Percentiles rank a stretch among this genome's conserved stretches.
phyloP scores from a whole-genome alignment of 345 rosid species.

The Draba incana region DNA sequence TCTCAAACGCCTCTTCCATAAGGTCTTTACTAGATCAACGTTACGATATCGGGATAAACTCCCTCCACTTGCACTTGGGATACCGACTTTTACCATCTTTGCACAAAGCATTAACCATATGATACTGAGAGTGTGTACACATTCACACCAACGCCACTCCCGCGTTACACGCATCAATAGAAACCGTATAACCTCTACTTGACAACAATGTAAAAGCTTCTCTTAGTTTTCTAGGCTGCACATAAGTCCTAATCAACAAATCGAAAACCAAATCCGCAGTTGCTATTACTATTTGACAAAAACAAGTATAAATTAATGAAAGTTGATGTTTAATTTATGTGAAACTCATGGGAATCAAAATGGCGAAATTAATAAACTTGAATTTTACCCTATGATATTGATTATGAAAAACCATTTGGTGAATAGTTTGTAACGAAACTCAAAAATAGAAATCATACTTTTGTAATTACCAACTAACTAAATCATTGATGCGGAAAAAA shows the following conservation, averaged over 20 bases:
- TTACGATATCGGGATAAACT: slow-evolving; percentile 64
- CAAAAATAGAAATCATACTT: no score
- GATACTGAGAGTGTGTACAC: slow-evolving; percentile 63
- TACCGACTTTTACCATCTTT: slow-evolving; percentile 58
- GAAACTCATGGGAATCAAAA: no score
- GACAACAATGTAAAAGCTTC: slow-evolving; percentile 56
- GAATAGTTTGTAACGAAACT: no score
- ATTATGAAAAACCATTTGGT: no score
- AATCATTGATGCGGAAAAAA: no score
- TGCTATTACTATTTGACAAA: slow-evolving; percentile 5
- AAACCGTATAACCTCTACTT: slow-evolving; percentile 49
- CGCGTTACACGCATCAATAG: slow-evolving; percentile 67
- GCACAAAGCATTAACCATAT: slow-evolving; percentile 90
- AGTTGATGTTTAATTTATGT: no score
- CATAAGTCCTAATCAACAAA: slow-evolving; percentile 74
- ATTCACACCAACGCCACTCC: slow-evolving; percentile 48
- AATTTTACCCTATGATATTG: no score
- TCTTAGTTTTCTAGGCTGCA: slow-evolving; percentile 74
- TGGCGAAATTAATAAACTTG: no score
- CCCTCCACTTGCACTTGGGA: slow-evolving; percentile 64
- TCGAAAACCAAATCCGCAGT: slow-evolving; percentile 56
- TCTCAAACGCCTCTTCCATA: slow-evolving; percentile 67
- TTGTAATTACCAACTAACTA: no score
- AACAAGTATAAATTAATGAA: no score
- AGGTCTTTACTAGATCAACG: slow-evolving; percentile 66